Conservation (phyloP, 371 early-diverging fungal genomes). For the Dinochytrium kinnereticum region DNA sequence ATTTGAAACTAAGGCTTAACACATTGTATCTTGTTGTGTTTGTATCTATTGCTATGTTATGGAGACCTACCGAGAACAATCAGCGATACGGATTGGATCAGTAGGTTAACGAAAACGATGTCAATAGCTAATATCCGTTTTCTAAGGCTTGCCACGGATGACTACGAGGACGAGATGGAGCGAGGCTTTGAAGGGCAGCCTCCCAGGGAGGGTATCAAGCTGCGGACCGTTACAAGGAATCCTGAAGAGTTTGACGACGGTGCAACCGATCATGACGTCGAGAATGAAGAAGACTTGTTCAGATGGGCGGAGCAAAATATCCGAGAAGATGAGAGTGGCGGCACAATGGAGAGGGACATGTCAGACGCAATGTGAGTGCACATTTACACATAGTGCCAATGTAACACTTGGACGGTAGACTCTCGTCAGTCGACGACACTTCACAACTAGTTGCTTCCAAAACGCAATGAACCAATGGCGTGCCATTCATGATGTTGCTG, state of each 20-base stretch:
- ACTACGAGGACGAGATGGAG: conserved; percentile 12
- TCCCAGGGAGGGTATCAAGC: not conserved
- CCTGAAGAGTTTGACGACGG: conserved; percentile 21
- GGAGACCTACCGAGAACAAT: conserved; percentile 94
- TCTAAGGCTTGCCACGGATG: not conserved
- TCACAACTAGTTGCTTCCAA: not conserved
- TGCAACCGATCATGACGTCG: conserved; percentile 22
- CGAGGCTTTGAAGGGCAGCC: not conserved
- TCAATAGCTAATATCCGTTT: not conserved
- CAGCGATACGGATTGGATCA: conserved; percentile 76
- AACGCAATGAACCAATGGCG: not conserved
- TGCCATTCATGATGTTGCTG: too few relatives aligned
- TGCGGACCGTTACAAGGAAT: conserved; percentile 9
- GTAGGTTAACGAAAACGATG: not conserved
- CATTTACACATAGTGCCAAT: not conserved
- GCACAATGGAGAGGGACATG: conserved; percentile 5
- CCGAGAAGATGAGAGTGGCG: not conserved
- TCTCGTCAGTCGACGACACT: not conserved
- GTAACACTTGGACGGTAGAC: not conserved
- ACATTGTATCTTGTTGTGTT: conserved; percentile 81
- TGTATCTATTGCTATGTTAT: conserved; percentile 76
- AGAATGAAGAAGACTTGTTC: conserved; percentile 38
- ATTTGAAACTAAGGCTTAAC: conserved; percentile 40
- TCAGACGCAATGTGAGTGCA: conserved; percentile 14
- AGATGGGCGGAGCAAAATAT: conserved; percentile 36